Evolutionary conservation across 148 eudicot species (phyloP).

Genomic region (Vaccinium macrocarpon): DNA sequence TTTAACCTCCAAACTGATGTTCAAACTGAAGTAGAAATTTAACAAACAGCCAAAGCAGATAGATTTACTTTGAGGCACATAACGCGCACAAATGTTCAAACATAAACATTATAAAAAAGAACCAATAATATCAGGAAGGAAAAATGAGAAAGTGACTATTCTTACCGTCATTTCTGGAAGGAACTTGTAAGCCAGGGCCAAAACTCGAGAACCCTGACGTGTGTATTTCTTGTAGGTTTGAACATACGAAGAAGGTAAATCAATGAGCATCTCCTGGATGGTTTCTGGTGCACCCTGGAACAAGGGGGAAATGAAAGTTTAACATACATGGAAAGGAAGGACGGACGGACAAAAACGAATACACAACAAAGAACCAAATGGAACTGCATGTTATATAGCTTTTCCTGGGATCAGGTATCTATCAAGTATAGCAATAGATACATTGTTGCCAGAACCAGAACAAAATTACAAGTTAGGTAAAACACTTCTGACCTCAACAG

Average conservation of each 20-base stretch:
- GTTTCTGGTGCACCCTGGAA: constrained; percentile 98
- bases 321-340: not conserved
- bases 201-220: constrained; percentile 95
- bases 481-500: too few relatives aligned
- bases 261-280: constrained; percentile 75
- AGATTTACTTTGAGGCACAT: not conserved
- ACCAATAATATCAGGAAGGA: not conserved
- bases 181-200: constrained; percentile 89
- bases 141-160: not conserved
- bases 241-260: constrained; percentile 71
- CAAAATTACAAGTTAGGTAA: too few relatives aligned
- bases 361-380: not conserved
- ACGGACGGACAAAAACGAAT: not conserved
- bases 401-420: not conserved
- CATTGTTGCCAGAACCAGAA: not conserved
- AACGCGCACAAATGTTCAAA: not conserved
- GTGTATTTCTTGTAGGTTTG: constrained; percentile 89
- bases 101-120: not conserved
- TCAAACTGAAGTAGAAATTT: not conserved
- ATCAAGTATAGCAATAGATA: not conserved
- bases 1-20: not conserved
- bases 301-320: not conserved
- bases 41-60: not conserved
- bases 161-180: constrained; percentile 96
- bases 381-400: not conserved